Conservation (phyloP, 2,329 filamentous ascomycete genomes). For the Intubia oerlemansii region DNA sequence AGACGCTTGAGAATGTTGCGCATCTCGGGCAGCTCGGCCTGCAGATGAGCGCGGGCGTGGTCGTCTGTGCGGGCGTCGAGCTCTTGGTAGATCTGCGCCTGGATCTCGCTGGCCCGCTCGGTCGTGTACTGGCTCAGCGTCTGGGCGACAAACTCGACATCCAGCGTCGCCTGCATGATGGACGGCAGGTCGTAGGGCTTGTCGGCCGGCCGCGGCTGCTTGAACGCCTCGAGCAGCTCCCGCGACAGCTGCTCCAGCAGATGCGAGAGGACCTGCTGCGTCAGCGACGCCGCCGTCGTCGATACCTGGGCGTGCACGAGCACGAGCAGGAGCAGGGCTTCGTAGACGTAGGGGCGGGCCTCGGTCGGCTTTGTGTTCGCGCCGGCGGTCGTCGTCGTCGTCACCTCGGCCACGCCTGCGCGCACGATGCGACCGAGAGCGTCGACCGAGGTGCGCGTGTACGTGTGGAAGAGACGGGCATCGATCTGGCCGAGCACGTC, state of each 20-base stretch:
- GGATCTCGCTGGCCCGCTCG: conserved; percentile 56
- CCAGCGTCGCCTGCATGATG: conserved; percentile 90
- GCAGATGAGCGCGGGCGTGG: conserved; percentile 55
- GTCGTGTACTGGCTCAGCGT: conserved; percentile 81
- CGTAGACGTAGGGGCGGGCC: conserved; percentile 77
- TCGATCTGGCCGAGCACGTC: conserved; percentile 87
- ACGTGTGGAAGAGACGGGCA: conserved; percentile 74
- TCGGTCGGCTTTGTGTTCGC: conserved; percentile 37
- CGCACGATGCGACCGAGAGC: conserved; percentile 48
- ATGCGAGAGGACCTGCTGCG: conserved; percentile 63
- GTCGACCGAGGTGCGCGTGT: conserved; percentile 58
- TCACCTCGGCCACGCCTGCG: conserved; percentile 40
- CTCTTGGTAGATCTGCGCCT: conserved; percentile 74
- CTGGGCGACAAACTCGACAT: conserved; percentile 92
- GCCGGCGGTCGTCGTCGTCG: conserved; percentile 35
- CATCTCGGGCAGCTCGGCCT: conserved; percentile 80
- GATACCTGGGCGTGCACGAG: conserved; percentile 81
- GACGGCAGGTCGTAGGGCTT: conserved; percentile 48
- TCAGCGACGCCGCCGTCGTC: conserved; percentile 56
- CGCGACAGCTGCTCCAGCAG: conserved; percentile 64
- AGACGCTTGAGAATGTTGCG: conserved; percentile 66
- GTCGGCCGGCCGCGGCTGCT: conserved; percentile 20
- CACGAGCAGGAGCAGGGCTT: conserved; percentile 64
- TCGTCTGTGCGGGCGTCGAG: conserved; percentile 79
- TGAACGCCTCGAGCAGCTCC: conserved; percentile 67